Evolutionary conservation across 73 alveolate genomes (phyloP).

Genomic region (Paramecium tetraurelia): DNA sequence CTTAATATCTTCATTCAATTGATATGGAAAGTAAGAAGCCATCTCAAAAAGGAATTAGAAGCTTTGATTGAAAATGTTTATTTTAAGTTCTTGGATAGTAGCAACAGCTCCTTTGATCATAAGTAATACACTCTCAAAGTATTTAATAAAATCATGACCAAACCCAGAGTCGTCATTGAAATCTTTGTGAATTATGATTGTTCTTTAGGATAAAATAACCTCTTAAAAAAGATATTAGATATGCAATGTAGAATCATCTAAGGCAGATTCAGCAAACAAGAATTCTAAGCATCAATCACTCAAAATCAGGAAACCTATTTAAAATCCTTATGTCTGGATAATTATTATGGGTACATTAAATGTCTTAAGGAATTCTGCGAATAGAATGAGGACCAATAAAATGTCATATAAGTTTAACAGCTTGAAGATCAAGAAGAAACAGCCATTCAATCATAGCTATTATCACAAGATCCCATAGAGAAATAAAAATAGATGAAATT

Average conservation of each 20-base stretch:
- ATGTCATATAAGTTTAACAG: not conserved
- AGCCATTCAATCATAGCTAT: not conserved
- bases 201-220: constrained; percentile 53
- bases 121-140: constrained; percentile 86
- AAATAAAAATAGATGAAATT: constrained; percentile 67
- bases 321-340: constrained; percentile 49
- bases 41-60: constrained; percentile 83
- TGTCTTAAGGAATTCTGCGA: constrained; percentile 53
- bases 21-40: constrained; percentile 83
- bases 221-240: constrained; percentile 78
- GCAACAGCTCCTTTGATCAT: constrained; percentile 83
- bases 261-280: constrained; percentile 70
- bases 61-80: constrained; percentile 89
- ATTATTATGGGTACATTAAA: constrained; percentile 50
- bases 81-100: constrained; percentile 87
- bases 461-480: constrained; percentile 55
- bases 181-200: constrained; percentile 94
- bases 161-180: constrained; percentile 80
- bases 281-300: constrained; percentile 68
- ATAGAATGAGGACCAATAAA: constrained; percentile 40
- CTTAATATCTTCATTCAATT: constrained; percentile 85
- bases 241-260: constrained; percentile 85
- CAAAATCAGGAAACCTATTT: constrained; percentile 23
- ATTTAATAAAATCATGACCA: constrained; percentile 78
- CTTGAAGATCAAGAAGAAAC: not conserved